Conservation (phyloP, 352 stramenopile genomes). For the Aphanomyces astaci region DNA sequence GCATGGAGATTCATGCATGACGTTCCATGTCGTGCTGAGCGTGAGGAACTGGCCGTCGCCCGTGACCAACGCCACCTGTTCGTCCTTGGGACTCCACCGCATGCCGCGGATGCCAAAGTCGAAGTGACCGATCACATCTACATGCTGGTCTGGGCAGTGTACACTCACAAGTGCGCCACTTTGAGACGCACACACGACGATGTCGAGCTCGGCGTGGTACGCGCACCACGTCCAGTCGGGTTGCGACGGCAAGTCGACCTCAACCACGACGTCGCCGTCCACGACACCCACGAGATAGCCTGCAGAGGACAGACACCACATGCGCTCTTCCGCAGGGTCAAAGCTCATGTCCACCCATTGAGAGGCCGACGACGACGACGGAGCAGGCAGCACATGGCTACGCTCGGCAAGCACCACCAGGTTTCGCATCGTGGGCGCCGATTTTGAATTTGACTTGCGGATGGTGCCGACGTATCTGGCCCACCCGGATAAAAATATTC, state of each 20-base stretch:
- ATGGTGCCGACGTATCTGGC: too few species aligned
- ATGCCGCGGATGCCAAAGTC: conserved; percentile 52
- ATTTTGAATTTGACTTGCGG: not conserved
- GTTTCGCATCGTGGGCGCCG: not conserved
- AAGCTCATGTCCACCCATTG: not conserved
- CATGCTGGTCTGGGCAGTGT: conserved; percentile 36
- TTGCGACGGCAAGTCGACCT: not conserved
- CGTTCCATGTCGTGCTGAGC: conserved; percentile 73
- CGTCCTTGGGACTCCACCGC: conserved; percentile 62
- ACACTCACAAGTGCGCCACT: conserved; percentile 43
- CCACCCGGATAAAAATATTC: too few species aligned
- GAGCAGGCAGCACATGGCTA: not conserved
- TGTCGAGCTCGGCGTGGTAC: conserved; percentile 53
- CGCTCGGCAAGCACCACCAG: not conserved
- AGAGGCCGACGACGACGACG: not conserved
- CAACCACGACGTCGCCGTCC: not conserved
- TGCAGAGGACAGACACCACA: not conserved
- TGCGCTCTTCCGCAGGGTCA: conserved; percentile 9
- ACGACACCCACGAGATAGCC: conserved; percentile 10
- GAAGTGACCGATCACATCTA: conserved; percentile 59
- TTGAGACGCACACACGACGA: conserved; percentile 45
- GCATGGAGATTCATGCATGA: conserved; percentile 57
- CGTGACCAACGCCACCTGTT: conserved; percentile 55
- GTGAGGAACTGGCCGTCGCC: conserved; percentile 51
- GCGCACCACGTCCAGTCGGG: conserved; percentile 49